Evolutionary conservation across 1,139 yeast species (phyloP).

Genomic region (Blastobotrys illinoisensis): DNA sequence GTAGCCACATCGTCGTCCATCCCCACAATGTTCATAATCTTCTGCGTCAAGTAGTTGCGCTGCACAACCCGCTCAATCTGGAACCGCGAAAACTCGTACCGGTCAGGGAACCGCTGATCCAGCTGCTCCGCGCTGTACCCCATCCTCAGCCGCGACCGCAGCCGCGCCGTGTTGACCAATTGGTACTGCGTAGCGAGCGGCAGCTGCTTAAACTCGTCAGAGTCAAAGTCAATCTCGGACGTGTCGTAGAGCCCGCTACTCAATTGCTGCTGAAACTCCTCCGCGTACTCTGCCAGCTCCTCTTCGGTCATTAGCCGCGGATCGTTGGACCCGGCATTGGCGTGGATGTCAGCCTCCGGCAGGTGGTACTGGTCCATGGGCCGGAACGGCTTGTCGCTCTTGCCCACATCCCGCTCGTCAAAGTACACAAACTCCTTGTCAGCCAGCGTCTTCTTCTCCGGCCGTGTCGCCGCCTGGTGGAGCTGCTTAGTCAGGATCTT

Average conservation of each 20-base stretch:
- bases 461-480: constrained; percentile 34
- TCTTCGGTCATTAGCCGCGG: constrained; percentile 68
- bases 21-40: constrained; percentile 78
- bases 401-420: constrained; percentile 22
- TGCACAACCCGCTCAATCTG: constrained; percentile 91
- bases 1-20: constrained; percentile 52
- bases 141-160: constrained; percentile 87
- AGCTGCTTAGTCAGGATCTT: constrained; percentile 74
- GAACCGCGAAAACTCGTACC: constrained; percentile 86
- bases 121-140: constrained; percentile 88
- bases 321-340: constrained; percentile 43
- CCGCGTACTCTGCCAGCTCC: constrained; percentile 58
- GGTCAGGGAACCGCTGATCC: constrained; percentile 70
- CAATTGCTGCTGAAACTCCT: constrained; percentile 58
- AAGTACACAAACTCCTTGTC: constrained; percentile 27
- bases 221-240: constrained; percentile 35
- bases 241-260: constrained; percentile 35
- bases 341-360: constrained; percentile 54
- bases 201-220: constrained; percentile 33
- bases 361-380: constrained; percentile 72
- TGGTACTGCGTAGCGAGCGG: constrained; percentile 87
- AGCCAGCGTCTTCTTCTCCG: constrained; percentile 10
- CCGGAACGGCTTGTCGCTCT: constrained; percentile 13
- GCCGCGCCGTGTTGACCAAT: constrained; percentile 73
- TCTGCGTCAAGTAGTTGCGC: constrained; percentile 84